Evolutionary conservation across 2,329 filamentous ascomycete species (phyloP), one percentile per base, ranked within the genome.

Genomic region (Xylariales sp.): DNA sequence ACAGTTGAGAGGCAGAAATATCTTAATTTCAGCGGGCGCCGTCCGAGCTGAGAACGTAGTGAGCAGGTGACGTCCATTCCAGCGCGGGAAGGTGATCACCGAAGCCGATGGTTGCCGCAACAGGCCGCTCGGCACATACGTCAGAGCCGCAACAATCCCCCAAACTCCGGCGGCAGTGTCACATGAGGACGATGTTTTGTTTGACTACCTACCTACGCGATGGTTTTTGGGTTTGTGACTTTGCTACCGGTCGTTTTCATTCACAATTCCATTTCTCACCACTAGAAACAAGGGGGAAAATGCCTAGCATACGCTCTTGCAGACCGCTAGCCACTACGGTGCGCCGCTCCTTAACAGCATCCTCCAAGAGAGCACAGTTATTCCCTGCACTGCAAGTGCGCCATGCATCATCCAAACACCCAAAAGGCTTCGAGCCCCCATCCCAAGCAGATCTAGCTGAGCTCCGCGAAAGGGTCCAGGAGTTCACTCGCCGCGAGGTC

Each of bases 401-500:
- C 34, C 54, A 66, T 54, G 75, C 80, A 41, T 89, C 88, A 13
- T 67, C 68, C 40, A 78, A 77, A 46, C 77, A 80, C 53, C 76
- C 77, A 17, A 59, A 70, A 47, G 78, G 74, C 55, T 89, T 88
- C 62, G 66, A 67, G 40, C 69, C 83, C 10, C 89, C 89, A 1
- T 74, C 83, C 1, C 67, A 77, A 30, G 74, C 81, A 41, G 89
- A 95, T 40, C 74, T 95, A 6, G 65, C 82, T 16, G 88, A 95
- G 65, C 71, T 95, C 42, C 80, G 89, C 41, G 87, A 90, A 54
- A 73, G 85, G 18, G 88, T 94, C 19, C 86, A 89, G 52, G 90
- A 96, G 40, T 98, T 98, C 55, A 82, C 87, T 16, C 81, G 86
- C 43, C 81, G 91, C 53, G 89, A 96, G 62, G 90, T 97, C 40